Base-by-base conservation (phyloP, 129 eudicot genomes). In the Ambrosia trifida region DNA sequence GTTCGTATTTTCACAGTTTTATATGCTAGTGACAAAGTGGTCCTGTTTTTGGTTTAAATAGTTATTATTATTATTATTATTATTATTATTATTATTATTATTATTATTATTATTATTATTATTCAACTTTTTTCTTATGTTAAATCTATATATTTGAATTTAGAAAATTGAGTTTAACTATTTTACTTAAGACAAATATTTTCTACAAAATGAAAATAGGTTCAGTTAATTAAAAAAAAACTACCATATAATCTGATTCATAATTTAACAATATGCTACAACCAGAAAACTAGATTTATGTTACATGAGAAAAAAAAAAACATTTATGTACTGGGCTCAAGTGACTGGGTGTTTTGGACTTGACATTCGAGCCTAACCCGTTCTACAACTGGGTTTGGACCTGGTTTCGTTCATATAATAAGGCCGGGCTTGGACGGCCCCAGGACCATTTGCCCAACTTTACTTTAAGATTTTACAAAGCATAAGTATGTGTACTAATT, bases 1-100 rank as follows among this genome's bases (percentile, higher is more conserved):
- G 82, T 78, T 18, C 44, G 81, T 77, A 58, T 61, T 63, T 60
- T 3, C 12, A 4, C 9, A 24, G 19, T 46, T 31, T 60, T 60
- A 60, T 32, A 60, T 60, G 44, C 1, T 11, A 31, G 16, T 60
- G 5, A 14, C 66, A 12, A 60, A 33, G 11, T 33, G 44, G 19
- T 60, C 65, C 65, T 59, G 33, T 14, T 59, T 59, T 5, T 59
- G 31, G 19, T 59, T 4, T 6, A 5, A 12, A 2, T 13, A 31
- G 1, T 24, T 24, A 24, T 24, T 24, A 24, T 24, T 24, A 24
- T 24, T 24, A 24, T 24, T 24, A 24, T 24, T 24, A 24, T 24
- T 24, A 24, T 24, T 24, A 24, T 24, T 24, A 24, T 24, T 24
- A 24, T 24, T 24, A 57, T 57, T 28, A 57, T 11, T 24, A 31